Evolutionary conservation across 768 basidiomycete species (phyloP), one percentile per base, ranked within the genome.

Genomic region (Leucocoprinus birnbaumii): DNA sequence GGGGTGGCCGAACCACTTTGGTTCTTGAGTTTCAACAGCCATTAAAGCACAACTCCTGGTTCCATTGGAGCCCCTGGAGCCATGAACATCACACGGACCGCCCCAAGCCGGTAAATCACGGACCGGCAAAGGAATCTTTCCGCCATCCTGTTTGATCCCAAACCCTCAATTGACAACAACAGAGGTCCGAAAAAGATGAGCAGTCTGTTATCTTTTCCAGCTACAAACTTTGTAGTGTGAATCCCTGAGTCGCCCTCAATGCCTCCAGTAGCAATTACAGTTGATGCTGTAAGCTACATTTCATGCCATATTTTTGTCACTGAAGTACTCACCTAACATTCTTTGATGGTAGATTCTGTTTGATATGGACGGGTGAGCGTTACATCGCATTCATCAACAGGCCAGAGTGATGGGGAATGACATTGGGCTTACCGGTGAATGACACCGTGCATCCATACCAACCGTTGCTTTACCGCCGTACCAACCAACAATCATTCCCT

Each of bases 361-460:
- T 62, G 85, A 87, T 67, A 79, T 86, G 75, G 85, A 87, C 63
- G 85, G 85, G 85, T 86, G 63, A 62, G 72, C 63, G 13, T 58
- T 31, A 49, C 38, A 42, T n/a, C 18, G 21, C 11, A 31, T 46
- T 38, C 22, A 14, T 34, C 26, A 27, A 54, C 19, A 4, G 40
- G 10, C 16, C 47, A 27, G n/a, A 11, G 14, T 57, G 27, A 31
- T 31, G 5, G 31, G 31, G 11, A 7, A 38, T n/a, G 16, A 38
- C 38, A 16, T 10, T 38, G 38, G 16, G 38, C 9, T 19, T 16
- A 38, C n/a, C 38, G 38, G 13, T 38, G 38, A 38, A 38, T 26
- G 43, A 18, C 37, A 44, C 13, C 22, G 38, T 50, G 19, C 9
- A 41, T 7, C 27, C 27, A 53, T 25, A 27, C 45, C 19, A 31